A percentile compares a stretch with the other conserved stretches of the same genome.
Evolutionary conservation across 192 early-diverging fungal genomes (phyloP).

Genomic region (Coemansia sp.): DNA sequence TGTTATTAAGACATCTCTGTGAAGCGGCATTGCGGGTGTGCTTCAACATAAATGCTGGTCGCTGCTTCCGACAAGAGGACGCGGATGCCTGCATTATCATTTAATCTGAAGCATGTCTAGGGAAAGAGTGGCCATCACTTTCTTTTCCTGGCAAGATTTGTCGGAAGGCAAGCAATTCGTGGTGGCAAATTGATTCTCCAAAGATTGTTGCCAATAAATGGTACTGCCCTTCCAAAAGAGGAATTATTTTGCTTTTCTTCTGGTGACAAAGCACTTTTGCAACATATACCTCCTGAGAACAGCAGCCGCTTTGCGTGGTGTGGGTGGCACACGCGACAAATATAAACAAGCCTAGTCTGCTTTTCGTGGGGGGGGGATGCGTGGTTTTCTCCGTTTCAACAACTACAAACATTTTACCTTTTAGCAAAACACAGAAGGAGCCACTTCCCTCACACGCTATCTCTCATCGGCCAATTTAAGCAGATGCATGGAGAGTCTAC

Average conservation of each 20-base stretch:
- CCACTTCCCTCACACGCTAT: neutral
- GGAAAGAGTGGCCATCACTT: neutral
- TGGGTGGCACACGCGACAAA: conserved; percentile 6
- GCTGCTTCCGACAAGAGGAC: too few species aligned
- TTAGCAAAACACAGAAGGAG: neutral
- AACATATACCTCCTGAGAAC: neutral
- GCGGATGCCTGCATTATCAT: too few species aligned
- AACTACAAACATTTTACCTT: neutral
- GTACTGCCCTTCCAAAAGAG: conserved; percentile 6
- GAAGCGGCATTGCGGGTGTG: too few species aligned
- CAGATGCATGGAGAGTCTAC: neutral
- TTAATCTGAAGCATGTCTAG: neutral
- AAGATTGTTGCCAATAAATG: neutral
- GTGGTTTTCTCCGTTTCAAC: neutral
- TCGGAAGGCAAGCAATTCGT: neutral
- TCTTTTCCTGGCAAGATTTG: neutral
- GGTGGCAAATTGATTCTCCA: neutral
- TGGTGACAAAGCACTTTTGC: neutral
- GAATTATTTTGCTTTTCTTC: conserved; percentile 2
- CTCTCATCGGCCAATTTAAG: neutral
- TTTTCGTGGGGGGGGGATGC: neutral
- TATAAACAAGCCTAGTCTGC: neutral
- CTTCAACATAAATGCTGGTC: too few species aligned
- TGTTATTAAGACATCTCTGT: too few species aligned
- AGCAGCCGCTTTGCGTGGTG: neutral